Evolutionary conservation across 768 basidiomycete genomes (phyloP), one percentile per base, ranked within the genome.

Genomic region (Collybia sordida): DNA sequence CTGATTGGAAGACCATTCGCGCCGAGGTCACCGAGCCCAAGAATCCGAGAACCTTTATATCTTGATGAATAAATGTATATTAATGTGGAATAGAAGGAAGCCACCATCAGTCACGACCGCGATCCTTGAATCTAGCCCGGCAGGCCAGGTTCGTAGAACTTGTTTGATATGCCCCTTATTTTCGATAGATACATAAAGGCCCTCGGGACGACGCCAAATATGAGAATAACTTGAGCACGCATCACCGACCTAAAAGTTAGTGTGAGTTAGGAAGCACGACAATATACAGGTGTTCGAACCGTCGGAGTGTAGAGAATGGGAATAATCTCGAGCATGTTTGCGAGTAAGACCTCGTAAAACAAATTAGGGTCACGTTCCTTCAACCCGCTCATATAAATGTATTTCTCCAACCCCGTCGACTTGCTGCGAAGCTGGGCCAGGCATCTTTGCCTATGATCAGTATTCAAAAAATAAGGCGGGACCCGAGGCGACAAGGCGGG

Each of bases 271-370:
- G 1, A 34, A 41, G 25, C 34, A 7, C 15, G 22, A 38, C 27
- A 34, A 53, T 12, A 41, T 37, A 48, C 18, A 39, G 50, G 42
- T 57, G 36, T 3, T 37, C 47, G 28, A 45, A 86, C 86, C 51
- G 86, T 88, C 3, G 88, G 88, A 4, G 88, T 90, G 66, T 90
- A 90, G 21, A 90, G 67, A 51, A 90, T 79, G 12, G 88, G 88
- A 18, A 83, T 72, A 35, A 87, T 70, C 65, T 85, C 86, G 60
- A 78, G 67, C 75, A 88, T 77, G 62, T 87, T 81, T 52, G 70
- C 74, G 31, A 83, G 69, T 11, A 86, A 57, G 25, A 88, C 72
- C 34, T 79, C 73, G 60, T 88, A 89, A 67, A 88, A 90, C 12
- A 89, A 70, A 43, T 77, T 72, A 23, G 80, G 67, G 58, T 89